Conservation (phyloP, 352 stramenopile genomes). For the Pythium myriotylum region DNA sequence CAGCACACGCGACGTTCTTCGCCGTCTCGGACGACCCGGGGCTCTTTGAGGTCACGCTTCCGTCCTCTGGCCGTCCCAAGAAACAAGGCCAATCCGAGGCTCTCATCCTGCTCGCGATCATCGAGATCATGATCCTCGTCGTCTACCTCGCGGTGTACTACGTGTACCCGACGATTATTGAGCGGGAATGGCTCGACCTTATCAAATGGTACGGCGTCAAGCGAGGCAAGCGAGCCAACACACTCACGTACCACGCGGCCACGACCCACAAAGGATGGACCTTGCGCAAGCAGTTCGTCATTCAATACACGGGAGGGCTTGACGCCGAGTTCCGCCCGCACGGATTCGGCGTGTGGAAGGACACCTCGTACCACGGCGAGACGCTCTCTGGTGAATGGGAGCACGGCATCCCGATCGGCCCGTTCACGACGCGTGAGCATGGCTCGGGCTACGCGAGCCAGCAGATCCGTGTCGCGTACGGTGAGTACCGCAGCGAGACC, state of each 20-base stretch:
- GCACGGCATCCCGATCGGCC: conserved; percentile 58
- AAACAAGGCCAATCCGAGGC: conserved; percentile 1
- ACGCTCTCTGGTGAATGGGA: conserved; percentile 52
- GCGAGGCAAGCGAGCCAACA: conserved; percentile 33
- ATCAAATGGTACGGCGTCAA: conserved; percentile 38
- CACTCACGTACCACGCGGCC: conserved; percentile 30
- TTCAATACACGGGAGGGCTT: conserved; percentile 53
- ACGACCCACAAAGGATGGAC: conserved; percentile 10
- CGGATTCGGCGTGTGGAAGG: conserved; percentile 60
- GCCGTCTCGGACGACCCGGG: conserved; percentile 14
- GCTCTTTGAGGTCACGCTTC: conserved; percentile 27
- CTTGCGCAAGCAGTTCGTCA: conserved; percentile 29
- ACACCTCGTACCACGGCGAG: conserved; percentile 67
- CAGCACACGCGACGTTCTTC: conserved; percentile 14
- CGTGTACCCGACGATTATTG: conserved; percentile 44
- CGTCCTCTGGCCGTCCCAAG: not conserved
- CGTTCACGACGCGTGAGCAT: conserved; percentile 60
- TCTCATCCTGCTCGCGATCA: conserved; percentile 19
- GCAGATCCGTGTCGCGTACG: conserved; percentile 48
- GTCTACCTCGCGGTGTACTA: conserved; percentile 43
- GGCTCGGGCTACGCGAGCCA: conserved; percentile 53
- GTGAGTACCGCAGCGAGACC: conserved; percentile 34
- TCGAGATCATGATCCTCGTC: conserved; percentile 35
- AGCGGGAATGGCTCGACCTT: conserved; percentile 38
- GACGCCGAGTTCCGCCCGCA: conserved; percentile 53